phyloP scores from a whole-genome alignment of 331 rosid species.

The Quercus lobata region DNA sequence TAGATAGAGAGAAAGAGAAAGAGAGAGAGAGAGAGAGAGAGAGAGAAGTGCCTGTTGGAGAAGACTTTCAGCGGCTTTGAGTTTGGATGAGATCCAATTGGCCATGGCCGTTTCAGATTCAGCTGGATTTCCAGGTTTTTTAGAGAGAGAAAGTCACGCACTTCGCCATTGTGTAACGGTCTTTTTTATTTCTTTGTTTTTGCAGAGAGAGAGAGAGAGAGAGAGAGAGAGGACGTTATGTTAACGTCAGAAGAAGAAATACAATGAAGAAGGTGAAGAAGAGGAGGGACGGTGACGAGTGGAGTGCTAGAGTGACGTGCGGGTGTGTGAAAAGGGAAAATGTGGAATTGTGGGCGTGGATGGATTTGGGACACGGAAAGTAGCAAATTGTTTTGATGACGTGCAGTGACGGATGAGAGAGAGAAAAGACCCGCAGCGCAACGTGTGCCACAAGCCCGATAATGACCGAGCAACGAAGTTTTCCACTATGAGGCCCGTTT shows the following conservation, averaged over 20 bases:
- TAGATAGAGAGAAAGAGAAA: too few relatives aligned
- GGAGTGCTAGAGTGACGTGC: neutral
- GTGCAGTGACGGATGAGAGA: neutral
- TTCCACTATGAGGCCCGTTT: neutral
- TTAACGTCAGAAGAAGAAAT: neutral
- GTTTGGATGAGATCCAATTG: constrained; percentile 96
- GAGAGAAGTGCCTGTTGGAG: constrained; percentile 73
- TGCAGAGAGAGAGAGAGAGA: too few relatives aligned
- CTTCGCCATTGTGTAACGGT: too few relatives aligned
- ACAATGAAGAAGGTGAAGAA: neutral
- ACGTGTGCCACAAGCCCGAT: neutral
- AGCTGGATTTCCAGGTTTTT: constrained; percentile 3
- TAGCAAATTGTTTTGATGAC: neutral
- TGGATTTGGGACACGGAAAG: neutral
- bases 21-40: too few relatives aligned
- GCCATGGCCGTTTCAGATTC: constrained; percentile 51
- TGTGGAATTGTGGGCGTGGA: neutral
- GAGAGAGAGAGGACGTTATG: neutral
- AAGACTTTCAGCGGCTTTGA: constrained; percentile 90
- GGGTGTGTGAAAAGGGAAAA: neutral
- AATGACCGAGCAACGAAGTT: neutral
- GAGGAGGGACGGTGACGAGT: neutral
- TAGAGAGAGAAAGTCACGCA: neutral
- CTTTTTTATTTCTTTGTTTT: too few relatives aligned
- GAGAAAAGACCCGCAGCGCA: too few relatives aligned